Conservation (phyloP, 2,329 filamentous ascomycete species). For the Trichoderma sp. region DNA sequence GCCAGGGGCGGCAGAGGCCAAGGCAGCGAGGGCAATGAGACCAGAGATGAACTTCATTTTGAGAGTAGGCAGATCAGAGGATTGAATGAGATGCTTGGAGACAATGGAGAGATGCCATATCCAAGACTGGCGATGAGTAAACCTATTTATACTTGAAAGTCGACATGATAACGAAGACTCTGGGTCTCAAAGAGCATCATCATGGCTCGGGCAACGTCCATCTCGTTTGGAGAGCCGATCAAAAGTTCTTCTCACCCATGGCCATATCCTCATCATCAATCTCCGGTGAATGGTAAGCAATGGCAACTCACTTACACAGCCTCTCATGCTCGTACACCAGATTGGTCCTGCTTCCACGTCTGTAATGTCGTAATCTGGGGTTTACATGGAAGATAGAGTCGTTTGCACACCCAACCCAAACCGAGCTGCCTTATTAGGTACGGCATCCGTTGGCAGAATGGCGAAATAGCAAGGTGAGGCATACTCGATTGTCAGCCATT, state of each 20-base stretch:
- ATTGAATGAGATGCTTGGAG: background rate
- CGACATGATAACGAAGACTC: background rate
- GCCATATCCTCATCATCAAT: background rate
- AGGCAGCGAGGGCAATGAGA: conserved; percentile 35
- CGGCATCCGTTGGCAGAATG: background rate
- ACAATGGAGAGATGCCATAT: background rate
- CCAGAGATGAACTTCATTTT: conserved; percentile 41
- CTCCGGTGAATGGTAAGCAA: background rate
- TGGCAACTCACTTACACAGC: background rate
- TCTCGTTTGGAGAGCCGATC: background rate
- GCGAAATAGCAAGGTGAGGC: background rate
- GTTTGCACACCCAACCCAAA: background rate
- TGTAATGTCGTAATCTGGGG: background rate
- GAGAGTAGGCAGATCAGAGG: background rate
- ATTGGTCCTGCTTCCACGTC: background rate
- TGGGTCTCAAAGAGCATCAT: background rate
- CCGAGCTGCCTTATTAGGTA: background rate
- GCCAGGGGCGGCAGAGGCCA: conserved; percentile 36
- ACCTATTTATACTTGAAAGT: conserved; percentile 5
- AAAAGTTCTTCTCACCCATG: background rate
- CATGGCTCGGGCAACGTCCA: background rate
- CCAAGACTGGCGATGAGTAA: background rate
- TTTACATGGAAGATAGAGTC: background rate
- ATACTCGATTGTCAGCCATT: background rate
- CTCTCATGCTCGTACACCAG: background rate